Base-by-base conservation (phyloP, 129 eudicot genomes). In the Flaveria robusta region DNA sequence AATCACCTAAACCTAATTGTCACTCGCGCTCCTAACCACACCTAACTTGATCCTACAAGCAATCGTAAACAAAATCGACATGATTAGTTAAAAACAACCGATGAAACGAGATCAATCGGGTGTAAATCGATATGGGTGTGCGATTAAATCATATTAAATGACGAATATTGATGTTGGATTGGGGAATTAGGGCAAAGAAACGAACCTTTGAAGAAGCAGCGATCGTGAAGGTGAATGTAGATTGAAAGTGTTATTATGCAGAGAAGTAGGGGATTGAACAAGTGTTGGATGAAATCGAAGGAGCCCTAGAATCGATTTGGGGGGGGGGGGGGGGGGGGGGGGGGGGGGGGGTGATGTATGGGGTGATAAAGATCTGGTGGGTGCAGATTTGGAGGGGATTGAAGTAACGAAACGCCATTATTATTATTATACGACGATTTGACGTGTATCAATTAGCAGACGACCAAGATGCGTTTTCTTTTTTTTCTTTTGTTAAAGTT, bases 331-430 rank as follows among this genome's bases (percentile, higher is more conserved):
- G 13, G 1, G 15, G 5, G 46, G 8, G 29, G 37, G 37, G 37
- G 49, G 20, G 16, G 15, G 13, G 4, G 9, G 9, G 46, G n/a
- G 46, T 24, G 13, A 68, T 77, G 42, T 39, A 54, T 67, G 23
- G 55, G 70, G 43, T 37, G 77, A 62, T 55, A 39, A 52, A 54
- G 82, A 78, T 77, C 81, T 78, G 54, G 56, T 68, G 72, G 16
- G 43, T 43, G 75, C 54, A 79, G 67, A 79, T 71, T 79, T 71
- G 83, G 83, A 79, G 82, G 83, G 83, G 83, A 9, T 49, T 79
- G 59, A 70, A 34, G 39, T 34, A 78, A 75, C 65, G 77, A 66
- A 54, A 47, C 34, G 45, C 45, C 7, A 11, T 15, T 18, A 55
- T 29, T 46, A 43, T 9, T 1, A 43, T 2, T 31, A 70, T 46